Base-by-base conservation (phyloP, 257 asterid genomes). In the Anisodus acutangulus region DNA sequence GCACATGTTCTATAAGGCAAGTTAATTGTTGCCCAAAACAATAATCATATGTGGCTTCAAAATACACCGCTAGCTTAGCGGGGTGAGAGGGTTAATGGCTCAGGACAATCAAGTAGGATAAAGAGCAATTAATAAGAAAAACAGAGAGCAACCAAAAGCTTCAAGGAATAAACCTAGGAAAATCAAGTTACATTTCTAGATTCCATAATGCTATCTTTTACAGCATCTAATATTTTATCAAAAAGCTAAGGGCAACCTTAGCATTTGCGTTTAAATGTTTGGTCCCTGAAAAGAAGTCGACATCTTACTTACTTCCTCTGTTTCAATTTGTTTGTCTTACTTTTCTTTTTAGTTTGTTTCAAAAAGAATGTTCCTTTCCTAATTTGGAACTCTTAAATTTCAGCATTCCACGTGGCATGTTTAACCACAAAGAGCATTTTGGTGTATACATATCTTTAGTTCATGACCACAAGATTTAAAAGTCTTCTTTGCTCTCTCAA, bases 141-240 rank as follows among this genome's bases (percentile, higher is more conserved):
- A 19, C n/a, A 1, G 39, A 9, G 58, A 71, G 58, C 39, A 71
- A 70, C 57, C 79, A 43, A 47, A 71, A 45, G 39, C 57, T 71
- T 45, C 37, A 45, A 71, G 79, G 79, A 45, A 71, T n/a, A 45
- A 71, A 71, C 39, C 35, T 71, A n/a, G 17, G 57, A 71, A 71
- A 64, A 71, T n/a, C 57, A 71, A 45, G 55, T 12, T n/a, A 12
- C 58, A 71, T 2, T 19, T 2, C 2, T 71, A 9, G 58, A 22
- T 71, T 71, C 39, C 79, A 11, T 26, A 71, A 5, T 71, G 37
- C 57, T 71, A 71, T 71, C 58, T 19, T n/a, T 45, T 71, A 71
- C 79, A 71, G 5, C n/a, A 45, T 71, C 58, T 71, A 71, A 45
- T 45, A n/a, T 2, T 60, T n/a, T 60, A 60, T 60, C 67, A n/a